These are phyloP conservation scores for Phanerochaete carnosa DNA, from an alignment of 768 basidiomycete species.

Conservation along the genomic window DNA sequence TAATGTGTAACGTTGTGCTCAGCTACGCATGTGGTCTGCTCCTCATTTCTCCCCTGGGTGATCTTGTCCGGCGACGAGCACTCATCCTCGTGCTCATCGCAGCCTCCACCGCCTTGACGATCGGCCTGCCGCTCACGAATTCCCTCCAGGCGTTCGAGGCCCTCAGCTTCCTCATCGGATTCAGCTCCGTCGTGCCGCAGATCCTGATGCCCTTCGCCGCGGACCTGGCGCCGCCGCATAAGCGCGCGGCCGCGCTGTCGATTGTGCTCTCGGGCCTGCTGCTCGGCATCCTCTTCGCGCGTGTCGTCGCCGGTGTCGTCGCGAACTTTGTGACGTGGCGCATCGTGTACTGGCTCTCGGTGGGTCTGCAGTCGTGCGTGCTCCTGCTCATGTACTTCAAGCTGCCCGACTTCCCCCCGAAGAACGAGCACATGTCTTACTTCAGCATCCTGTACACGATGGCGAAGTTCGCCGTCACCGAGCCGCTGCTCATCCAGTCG, in stretches of 20 bases:
- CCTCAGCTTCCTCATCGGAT: slow-evolving; percentile 67
- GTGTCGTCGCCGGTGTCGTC: slow-evolving; percentile 71
- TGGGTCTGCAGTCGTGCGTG: slow-evolving; percentile 61
- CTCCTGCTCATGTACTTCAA: slow-evolving; percentile 54
- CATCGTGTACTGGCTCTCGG: slow-evolving; percentile 71
- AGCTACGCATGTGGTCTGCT: slow-evolving; percentile 31
- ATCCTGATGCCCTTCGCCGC: slow-evolving; percentile 71
- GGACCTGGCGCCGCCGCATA: slow-evolving; percentile 71
- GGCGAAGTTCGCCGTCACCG: slow-evolving; percentile 69
- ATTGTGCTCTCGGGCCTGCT: slow-evolving; percentile 63
- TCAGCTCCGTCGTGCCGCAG: slow-evolving; percentile 65
- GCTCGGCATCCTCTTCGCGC: slow-evolving; percentile 67
- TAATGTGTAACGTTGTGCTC: neutral
- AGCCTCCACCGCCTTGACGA: slow-evolving; percentile 54
- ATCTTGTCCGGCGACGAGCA: slow-evolving; percentile 71
- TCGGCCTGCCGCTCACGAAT: slow-evolving; percentile 63
- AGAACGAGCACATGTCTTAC: slow-evolving; percentile 52
- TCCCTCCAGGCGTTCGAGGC: slow-evolving; percentile 57
- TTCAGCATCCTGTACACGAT: slow-evolving; percentile 65
- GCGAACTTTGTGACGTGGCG: slow-evolving; percentile 66
- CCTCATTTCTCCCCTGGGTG: slow-evolving; percentile 76
- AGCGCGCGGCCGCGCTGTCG: slow-evolving; percentile 68
- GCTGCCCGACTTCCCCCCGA: slow-evolving; percentile 81
- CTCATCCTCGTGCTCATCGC: slow-evolving; percentile 58
- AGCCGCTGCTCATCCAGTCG: slow-evolving; percentile 71